These are phyloP conservation scores for Dianthus caryophyllus DNA, from an alignment of 148 eudicot species.

Conservation along the genomic window DNA sequence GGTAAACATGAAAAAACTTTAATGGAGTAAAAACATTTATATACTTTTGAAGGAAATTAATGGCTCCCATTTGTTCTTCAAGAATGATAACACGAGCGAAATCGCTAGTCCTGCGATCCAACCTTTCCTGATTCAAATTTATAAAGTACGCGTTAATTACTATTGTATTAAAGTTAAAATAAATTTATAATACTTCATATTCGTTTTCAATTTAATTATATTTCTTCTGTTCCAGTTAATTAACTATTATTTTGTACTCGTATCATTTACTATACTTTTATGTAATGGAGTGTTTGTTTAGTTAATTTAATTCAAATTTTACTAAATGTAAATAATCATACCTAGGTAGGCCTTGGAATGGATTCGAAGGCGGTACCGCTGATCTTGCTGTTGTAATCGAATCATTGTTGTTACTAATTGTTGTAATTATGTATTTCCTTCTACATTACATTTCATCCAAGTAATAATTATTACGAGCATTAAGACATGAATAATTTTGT, in stretches of 20 bases:
- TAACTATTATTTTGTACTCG: no score
- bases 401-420: not conserved
- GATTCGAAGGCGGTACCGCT: not conserved
- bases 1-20: not conserved
- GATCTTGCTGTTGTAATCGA: conserved; percentile 11
- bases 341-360: conserved; percentile 18
- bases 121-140: conserved; percentile 25
- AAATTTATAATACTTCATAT: no score
- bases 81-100: conserved; percentile 25
- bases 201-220: no score
- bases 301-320: no score
- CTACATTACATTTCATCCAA: not conserved
- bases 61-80: conserved; percentile 31
- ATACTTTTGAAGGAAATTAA: conserved; percentile 26
- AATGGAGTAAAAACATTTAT: no score
- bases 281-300: not conserved
- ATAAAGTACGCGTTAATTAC: not conserved
- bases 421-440: not conserved
- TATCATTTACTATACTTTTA: not conserved
- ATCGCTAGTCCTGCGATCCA: conserved; percentile 31
- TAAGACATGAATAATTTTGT: no score
- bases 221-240: no score
- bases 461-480: no score
- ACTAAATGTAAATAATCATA: no score
- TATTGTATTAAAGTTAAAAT: no score